Evolutionary conservation across 805 yeast genomes (phyloP).

Genomic region (Allodekkera sacchari): DNA sequence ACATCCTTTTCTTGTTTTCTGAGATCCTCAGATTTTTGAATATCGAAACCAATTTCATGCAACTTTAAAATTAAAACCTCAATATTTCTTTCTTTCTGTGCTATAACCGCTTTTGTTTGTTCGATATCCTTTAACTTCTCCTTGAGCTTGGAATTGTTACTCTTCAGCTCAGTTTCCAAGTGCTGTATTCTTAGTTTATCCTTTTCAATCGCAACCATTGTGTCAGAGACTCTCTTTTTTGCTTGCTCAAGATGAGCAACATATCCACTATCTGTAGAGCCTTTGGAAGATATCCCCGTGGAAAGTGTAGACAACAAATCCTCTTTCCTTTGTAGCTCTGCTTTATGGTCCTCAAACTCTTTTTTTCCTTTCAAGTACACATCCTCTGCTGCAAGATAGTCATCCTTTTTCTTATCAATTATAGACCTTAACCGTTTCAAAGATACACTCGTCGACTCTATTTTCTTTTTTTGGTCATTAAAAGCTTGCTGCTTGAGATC

Average conservation of each 20-base stretch:
- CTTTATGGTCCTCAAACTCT: constrained; percentile 37
- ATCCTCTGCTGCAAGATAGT: constrained; percentile 33
- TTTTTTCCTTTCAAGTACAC: constrained; percentile 37
- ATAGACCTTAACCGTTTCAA: constrained; percentile 26
- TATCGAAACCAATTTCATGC: constrained; percentile 49
- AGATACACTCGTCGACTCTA: constrained; percentile 27
- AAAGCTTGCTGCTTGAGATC: constrained; percentile 51
- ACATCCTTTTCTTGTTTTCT: constrained; percentile 37
- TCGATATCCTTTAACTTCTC: constrained; percentile 46
- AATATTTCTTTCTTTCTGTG: constrained; percentile 30
- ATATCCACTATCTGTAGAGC: constrained; percentile 71
- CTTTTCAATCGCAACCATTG: constrained; percentile 50
- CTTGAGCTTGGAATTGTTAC: constrained; percentile 37
- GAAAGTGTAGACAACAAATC: constrained; percentile 75
- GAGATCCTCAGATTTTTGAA: constrained; percentile 33
- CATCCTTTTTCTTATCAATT: constrained; percentile 14
- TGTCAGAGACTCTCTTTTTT: constrained; percentile 44
- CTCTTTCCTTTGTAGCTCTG: constrained; percentile 49
- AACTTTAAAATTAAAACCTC: constrained; percentile 34
- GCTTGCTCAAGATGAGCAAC: constrained; percentile 59
- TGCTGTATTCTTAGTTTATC: constrained; percentile 51
- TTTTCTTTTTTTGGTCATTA: constrained; percentile 38
- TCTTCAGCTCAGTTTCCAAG: constrained; percentile 40
- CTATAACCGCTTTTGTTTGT: constrained; percentile 33
- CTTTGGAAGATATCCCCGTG: constrained; percentile 84